Conservation (phyloP, 495 filamentous ascomycete species). For the Hyaloscypha variabilis region DNA sequence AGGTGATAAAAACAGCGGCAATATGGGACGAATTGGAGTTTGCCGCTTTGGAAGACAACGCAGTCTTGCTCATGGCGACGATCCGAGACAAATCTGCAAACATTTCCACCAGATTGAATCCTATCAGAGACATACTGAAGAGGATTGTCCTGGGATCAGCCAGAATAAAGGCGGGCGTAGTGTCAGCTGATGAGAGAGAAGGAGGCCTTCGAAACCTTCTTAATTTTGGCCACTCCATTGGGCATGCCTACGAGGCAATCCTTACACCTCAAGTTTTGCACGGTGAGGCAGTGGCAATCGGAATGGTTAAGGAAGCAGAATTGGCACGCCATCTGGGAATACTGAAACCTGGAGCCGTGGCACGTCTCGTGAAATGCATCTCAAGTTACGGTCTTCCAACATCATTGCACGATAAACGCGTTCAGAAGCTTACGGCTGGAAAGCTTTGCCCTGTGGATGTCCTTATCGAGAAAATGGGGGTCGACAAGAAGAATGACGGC, state of each 20-base stretch:
- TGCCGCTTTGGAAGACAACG: slow-evolving; percentile 79
- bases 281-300: slow-evolving; percentile 93
- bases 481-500: slow-evolving; percentile 99
- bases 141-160: slow-evolving; percentile 87
- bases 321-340: slow-evolving; percentile 87
- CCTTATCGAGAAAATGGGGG: slow-evolving; percentile 87
- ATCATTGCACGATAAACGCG: slow-evolving; percentile 80
- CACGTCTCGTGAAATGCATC: slow-evolving; percentile 88
- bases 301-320: slow-evolving; percentile 98
- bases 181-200: slow-evolving; percentile 91
- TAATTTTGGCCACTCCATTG: slow-evolving; percentile 98
- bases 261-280: slow-evolving; percentile 94
- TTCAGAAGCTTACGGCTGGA: slow-evolving; percentile 80
- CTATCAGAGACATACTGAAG: slow-evolving; percentile 77
- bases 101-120: slow-evolving; percentile 53
- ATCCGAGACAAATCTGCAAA: slow-evolving; percentile 38
- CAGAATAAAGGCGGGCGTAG: slow-evolving; percentile 88
- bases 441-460: slow-evolving; percentile 92
- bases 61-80: slow-evolving; percentile 71
- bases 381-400: slow-evolving; percentile 91
- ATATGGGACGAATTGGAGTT: slow-evolving; percentile 94
- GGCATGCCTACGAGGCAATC: slow-evolving; percentile 94
- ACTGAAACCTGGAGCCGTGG: slow-evolving; percentile 84
- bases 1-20: slow-evolving; percentile 97
- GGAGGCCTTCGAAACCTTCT: slow-evolving; percentile 92